Conservation (phyloP, 352 stramenopile species). For the Nothophytophthora sp. region DNA sequence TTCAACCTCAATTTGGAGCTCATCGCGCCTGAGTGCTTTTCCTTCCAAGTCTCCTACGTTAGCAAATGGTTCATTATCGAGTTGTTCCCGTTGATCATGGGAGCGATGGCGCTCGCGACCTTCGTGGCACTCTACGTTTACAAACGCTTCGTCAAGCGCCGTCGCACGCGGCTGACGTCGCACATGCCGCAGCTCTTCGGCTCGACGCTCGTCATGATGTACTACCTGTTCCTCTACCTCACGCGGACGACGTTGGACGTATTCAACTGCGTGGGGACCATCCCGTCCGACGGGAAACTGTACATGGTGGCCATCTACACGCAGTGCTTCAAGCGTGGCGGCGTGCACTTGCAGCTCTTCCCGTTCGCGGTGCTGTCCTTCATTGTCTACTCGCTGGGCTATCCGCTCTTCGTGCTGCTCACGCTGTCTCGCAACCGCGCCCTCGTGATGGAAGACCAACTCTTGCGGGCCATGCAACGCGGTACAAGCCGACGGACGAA, state of each 20-base stretch:
- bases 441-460: conserved; percentile 72
- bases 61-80: conserved; percentile 77
- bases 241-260: conserved; percentile 73
- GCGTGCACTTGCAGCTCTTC: conserved; percentile 67
- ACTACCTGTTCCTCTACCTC: conserved; percentile 81
- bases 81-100: conserved; percentile 52
- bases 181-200: conserved; percentile 72
- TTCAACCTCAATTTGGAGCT: conserved; percentile 90
- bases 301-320: conserved; percentile 80
- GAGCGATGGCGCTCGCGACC: conserved; percentile 35
- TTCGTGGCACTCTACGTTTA: conserved; percentile 59
- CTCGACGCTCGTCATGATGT: conserved; percentile 81
- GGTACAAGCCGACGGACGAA: conserved; percentile 63
- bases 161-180: conserved; percentile 54
- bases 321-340: conserved; percentile 55
- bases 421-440: conserved; percentile 54
- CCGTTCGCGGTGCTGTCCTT: conserved; percentile 64
- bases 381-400: conserved; percentile 71
- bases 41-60: conserved; percentile 67
- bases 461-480: conserved; percentile 55
- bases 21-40: conserved; percentile 79
- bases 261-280: conserved; percentile 75
- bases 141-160: conserved; percentile 55
- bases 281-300: conserved; percentile 59
- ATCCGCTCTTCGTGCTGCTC: conserved; percentile 69